Base-by-base conservation (phyloP, 805 yeast species). In the Ogataea henricii region DNA sequence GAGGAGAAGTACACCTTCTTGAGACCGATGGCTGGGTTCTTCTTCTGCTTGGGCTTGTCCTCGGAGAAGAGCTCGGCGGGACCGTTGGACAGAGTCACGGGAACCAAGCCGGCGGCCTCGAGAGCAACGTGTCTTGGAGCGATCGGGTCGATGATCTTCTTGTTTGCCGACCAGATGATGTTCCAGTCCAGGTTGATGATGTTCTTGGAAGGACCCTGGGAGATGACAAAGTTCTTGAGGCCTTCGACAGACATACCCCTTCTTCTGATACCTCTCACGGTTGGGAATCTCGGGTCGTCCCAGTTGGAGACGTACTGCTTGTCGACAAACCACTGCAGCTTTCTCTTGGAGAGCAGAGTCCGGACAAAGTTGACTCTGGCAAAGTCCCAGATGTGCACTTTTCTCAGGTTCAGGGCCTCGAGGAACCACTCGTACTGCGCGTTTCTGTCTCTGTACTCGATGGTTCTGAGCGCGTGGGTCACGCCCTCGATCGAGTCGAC, bases 241-340 rank as follows among this genome's bases (percentile, higher is more conserved):
- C 98, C 99, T 75, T 94, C 97, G 54, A 94, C 95, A 33, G 97
- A 83, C 99, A 94, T 94, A 76, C 99, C 99, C 77, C 99, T 87
- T 79, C 99, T 85, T 77, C 97, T 89, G 45, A 92, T 97, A 76
- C 99, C 99, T 71, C 98, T 85, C 33, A 94, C 96, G 40, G 99
- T 94, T 59, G 99, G 99, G 89, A 94, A 94, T 70, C 99, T 82
- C 60, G 99, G 99, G 70, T 94, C 99, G 65, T 94, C 97, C 99
- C 99, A 94, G 73, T 89, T 90, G 20, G 79, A 63, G 49, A 94
- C 99, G 60, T 85, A 77, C 36, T 81, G 75, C 69, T 89, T 86
- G 76, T 94, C 98, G 54, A 94, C 99, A 71, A 94, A 90, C 99
- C 99, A 94, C 76, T 95, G 99, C 66, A 94, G 79, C 77, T 94